These are phyloP conservation scores for Athelia sp. DNA, from an alignment of 1,284 basidiomycete genomes.

Conservation along the genomic window DNA sequence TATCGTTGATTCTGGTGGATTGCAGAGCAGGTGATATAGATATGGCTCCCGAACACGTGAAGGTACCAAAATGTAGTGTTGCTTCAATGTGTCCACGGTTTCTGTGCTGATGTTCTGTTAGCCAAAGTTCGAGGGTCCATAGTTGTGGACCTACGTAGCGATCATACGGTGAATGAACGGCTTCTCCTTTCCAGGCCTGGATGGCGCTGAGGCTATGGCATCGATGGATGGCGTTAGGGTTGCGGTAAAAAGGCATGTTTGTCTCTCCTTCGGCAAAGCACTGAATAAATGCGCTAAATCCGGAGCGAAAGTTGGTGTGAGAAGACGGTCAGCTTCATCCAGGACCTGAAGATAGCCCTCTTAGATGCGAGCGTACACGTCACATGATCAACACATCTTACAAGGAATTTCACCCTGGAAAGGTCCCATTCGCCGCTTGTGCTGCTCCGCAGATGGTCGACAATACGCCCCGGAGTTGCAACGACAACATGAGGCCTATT, in stretches of 20 bases:
- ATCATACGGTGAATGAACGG: constrained; percentile 87
- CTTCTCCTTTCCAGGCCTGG: constrained; percentile 77
- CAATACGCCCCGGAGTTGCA: constrained; percentile 93
- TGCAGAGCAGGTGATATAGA: constrained; percentile 84
- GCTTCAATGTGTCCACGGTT: constrained; percentile 82
- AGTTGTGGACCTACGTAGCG: constrained; percentile 52
- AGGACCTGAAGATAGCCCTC: constrained; percentile 59
- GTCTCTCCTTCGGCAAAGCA: constrained; percentile 78
- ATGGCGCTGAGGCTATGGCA: constrained; percentile 67
- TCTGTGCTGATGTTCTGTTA: constrained; percentile 53
- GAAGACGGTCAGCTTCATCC: constrained; percentile 93
- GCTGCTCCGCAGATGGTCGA: constrained; percentile 84
- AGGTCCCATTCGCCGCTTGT: constrained; percentile 77
- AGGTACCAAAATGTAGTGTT: constrained; percentile 90
- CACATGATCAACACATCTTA: constrained; percentile 29
- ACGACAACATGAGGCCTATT: constrained; percentile 91
- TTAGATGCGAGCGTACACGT: not conserved
- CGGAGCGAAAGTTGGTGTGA: constrained; percentile 87
- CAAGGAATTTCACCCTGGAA: constrained; percentile 81
- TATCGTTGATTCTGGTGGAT: constrained; percentile 78
- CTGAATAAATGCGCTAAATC: constrained; percentile 82
- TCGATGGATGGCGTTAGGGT: constrained; percentile 90
- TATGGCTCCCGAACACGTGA: constrained; percentile 94
- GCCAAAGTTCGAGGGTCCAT: constrained; percentile 1
- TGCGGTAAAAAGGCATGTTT: constrained; percentile 96